phyloP scores from a whole-genome alignment of 164 flowering plant species.

The Chloranthus sessilifolius region DNA sequence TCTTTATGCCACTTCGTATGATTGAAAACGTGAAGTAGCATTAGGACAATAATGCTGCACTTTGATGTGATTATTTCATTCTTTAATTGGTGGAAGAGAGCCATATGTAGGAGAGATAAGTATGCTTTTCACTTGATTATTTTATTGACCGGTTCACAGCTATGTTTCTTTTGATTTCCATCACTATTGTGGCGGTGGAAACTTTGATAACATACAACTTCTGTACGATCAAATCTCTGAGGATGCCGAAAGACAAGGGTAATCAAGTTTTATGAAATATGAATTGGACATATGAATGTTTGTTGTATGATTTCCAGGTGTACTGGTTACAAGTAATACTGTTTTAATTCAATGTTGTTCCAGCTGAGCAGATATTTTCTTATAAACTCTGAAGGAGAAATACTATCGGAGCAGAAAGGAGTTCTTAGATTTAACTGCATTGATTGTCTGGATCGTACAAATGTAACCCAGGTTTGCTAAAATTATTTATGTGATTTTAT shows the following conservation, averaged over 20 bases:
- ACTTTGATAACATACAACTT: constrained; percentile 58
- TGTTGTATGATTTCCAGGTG: constrained; percentile 8
- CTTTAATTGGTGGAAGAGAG: no score
- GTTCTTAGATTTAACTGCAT: constrained; percentile 82
- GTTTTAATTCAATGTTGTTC: constrained; percentile 49
- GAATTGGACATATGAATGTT: constrained; percentile 10
- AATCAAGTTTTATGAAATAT: constrained; percentile 19
- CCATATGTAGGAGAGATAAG: no score
- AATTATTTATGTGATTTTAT: no score
- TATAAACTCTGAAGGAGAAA: constrained; percentile 49
- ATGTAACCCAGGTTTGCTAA: constrained; percentile 83
- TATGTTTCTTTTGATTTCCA: constrained; percentile 90
- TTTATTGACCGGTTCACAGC: constrained; percentile 45
- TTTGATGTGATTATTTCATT: no score
- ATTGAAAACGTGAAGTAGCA: no score
- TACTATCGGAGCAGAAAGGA: constrained; percentile 75
- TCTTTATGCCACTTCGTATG: no score
- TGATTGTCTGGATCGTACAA: constrained; percentile 95
- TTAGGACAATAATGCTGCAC: no score
- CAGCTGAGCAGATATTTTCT: constrained; percentile 97
- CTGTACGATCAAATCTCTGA: constrained; percentile 70
- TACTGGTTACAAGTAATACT: constrained; percentile 32
- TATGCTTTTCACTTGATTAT: no score
- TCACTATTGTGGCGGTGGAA: constrained; percentile 59
- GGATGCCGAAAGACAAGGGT: constrained; percentile 80